Base-by-base conservation (phyloP, 139 green algal genomes). In the Chlamydomonas schloesseri region DNA sequence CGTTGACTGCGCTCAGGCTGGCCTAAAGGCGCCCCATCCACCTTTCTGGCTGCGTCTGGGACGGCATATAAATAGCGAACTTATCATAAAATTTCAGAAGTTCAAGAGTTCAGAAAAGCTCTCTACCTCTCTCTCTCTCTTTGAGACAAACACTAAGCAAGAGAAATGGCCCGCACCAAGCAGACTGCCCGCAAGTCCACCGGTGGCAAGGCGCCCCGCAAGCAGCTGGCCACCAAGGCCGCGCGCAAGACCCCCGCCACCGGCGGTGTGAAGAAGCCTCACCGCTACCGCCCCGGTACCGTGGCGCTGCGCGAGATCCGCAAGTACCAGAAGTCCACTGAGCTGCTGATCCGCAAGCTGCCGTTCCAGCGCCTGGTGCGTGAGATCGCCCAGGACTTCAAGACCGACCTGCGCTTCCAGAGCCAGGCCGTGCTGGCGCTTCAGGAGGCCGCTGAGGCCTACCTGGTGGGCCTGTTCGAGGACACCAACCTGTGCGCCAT, bases 371-470 rank as follows among this genome's bases (percentile, higher is more conserved):
- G 97, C 69, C 93, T 99, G 80, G 97, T 99, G 31, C 94, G 97
- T 67, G 97, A 99, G 93, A 99, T 99, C 73, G 96, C 97, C 50
- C 96, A 99, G 94, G 97, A 99, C 94, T 99, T 99, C 96, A 99
- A 99, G 95, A 93, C 90, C 80, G 90, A 99, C 95, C 94, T 99
- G 88, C 94, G 97, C 86, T 99, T 99, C 94, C 97, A 99, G 95
- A 62, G 42, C 71, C 97, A 99, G 94, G 97, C 97, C 46, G 96
- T 99, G 67, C 92, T 98, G 73, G 97, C 95, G 36, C 94, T 99
- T 6, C 97, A 99, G 93, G 97, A 99, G 93, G 97, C 97, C 31
- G 95, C 97, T 71, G 97, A 99, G 95, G 97, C 97, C 36, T 99
- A 98, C 94, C 94, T 99, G 88, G 97, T 99, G 47, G 97, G 97